Evolutionary conservation across 345 rosid species (phyloP), one percentile per base, ranked within the genome.

Genomic region (Hypericum perforatum): DNA sequence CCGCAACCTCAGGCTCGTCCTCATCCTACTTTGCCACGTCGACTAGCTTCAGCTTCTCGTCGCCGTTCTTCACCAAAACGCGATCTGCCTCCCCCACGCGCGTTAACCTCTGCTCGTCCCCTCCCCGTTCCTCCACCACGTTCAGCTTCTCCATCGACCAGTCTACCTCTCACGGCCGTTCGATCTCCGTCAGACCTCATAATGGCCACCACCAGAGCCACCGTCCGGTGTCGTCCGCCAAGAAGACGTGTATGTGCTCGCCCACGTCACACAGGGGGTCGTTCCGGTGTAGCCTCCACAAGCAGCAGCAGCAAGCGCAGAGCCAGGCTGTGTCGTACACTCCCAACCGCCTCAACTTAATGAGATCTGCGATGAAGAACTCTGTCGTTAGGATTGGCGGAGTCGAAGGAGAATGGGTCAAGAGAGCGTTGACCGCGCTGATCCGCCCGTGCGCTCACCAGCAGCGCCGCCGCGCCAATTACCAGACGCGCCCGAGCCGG

Each of bases 391-490:
- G 97, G 40, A 89, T 89, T 5, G 95, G 97, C n/a, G 86, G 94
- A 6, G 97, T 89, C 0, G 97, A 90, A 67, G 97, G 97, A 6
- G 97, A 90, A 53, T 82, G 82, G 82, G 81, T 90, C 59, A 80
- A 70, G 50, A 78, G 97, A 74, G 86, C 95, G 12, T 66, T 90
- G 58, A 75, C 95, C 6, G 90, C 92, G 7, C 62, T 90, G 79
- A 90, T 90, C 22, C 65, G 95, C 0, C 97, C 97, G 0, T 90
- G 94, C 0, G 86, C 95, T 3, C 97, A 86, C 54, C 97, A 90
- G 46, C 88, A 81, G 52, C 70, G 53, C 73, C 63, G 97, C 12
- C 63, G 83, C n/a, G 70, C 63, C 0, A 79, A 73, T 0, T 90
- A 78, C 74, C 80, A 80, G 64, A 63, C 94, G 1, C 63, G 84